Evolutionary conservation across 2,329 filamentous ascomycete species (phyloP).

Genomic region (Diaporthe amygdali): DNA sequence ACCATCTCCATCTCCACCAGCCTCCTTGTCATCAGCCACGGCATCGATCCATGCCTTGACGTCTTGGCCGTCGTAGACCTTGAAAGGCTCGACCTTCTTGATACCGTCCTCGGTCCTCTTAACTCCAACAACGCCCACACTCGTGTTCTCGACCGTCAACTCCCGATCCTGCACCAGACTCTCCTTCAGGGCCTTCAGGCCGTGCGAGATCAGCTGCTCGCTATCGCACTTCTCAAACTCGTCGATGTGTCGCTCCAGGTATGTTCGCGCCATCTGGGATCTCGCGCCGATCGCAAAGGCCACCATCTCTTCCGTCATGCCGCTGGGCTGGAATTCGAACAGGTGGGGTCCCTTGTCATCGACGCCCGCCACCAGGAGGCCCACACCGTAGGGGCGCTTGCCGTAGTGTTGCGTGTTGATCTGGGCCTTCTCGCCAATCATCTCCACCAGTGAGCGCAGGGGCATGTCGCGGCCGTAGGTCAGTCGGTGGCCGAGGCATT

Average conservation of each 20-base stretch:
- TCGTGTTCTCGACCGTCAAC: constrained; percentile 96
- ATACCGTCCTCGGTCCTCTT: constrained; percentile 52
- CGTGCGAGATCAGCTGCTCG: constrained; percentile 91
- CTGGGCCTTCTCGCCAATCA: constrained; percentile 96
- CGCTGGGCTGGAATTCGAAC: constrained; percentile 97
- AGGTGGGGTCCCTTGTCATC: constrained; percentile 94
- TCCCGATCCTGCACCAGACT: constrained; percentile 96
- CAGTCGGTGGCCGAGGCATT: constrained; percentile 92
- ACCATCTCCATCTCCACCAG: constrained; percentile 46
- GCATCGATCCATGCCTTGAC: constrained; percentile 86
- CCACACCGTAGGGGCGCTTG: constrained; percentile 94
- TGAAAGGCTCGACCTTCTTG: constrained; percentile 77
- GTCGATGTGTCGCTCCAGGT: constrained; percentile 91
- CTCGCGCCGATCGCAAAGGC: constrained; percentile 95
- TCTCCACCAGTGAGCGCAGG: constrained; percentile 83
- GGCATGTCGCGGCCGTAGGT: constrained; percentile 95
- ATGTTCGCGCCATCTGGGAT: constrained; percentile 97
- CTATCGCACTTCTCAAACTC: constrained; percentile 76
- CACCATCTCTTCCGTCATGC: constrained; percentile 96
- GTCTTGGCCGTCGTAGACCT: constrained; percentile 87
- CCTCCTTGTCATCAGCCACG: constrained; percentile 61
- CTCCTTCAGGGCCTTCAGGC: constrained; percentile 90
- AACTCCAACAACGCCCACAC: constrained; percentile 81
- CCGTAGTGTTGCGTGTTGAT: constrained; percentile 98
- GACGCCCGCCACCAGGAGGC: constrained; percentile 88